Conservation (phyloP, 1,139 yeast species). For the Zhuliangozyma parablackwelliae region DNA sequence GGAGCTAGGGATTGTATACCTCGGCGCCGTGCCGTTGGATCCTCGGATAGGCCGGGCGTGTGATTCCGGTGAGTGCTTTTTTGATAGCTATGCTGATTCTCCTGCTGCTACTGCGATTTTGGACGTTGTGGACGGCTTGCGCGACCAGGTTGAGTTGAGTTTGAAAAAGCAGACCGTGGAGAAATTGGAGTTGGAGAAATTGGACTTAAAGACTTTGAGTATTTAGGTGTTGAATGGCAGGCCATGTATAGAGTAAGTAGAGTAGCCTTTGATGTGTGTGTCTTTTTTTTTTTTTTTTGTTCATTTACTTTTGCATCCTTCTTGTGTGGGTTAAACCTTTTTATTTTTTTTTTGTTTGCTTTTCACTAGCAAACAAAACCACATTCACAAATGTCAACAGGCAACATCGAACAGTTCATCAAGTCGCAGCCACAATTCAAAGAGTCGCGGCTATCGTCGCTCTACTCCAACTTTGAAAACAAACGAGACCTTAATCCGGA, state of each 20-base stretch:
- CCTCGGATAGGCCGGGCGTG: conserved; percentile 90
- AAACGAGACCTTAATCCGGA: conserved; percentile 55
- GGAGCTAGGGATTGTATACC: conserved; percentile 69
- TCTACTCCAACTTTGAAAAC: conserved; percentile 57
- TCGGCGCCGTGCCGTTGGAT: conserved; percentile 93
- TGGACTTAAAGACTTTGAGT: no score
- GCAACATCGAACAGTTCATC: conserved; percentile 12
- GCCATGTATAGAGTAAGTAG: no score
- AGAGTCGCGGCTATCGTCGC: conserved; percentile 51
- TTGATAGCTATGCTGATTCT: conserved; percentile 82
- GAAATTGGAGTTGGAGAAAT: no score
- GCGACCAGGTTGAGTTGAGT: conserved; percentile 40
- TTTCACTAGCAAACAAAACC: no score
- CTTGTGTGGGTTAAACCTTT: neutral
- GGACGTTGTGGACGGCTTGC: conserved; percentile 67
- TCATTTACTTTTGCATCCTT: no score
- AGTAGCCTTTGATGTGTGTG: neutral
- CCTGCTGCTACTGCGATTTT: conserved; percentile 89
- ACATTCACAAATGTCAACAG: no score
- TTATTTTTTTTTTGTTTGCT: no score
- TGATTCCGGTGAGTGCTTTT: conserved; percentile 83
- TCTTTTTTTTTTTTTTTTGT: no score
- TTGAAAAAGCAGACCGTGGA: conserved; percentile 11
- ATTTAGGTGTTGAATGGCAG: no score
- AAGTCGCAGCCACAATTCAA: conserved; percentile 30